Conservation (phyloP, 306 rosid genomes). For the Vicia sativa region DNA sequence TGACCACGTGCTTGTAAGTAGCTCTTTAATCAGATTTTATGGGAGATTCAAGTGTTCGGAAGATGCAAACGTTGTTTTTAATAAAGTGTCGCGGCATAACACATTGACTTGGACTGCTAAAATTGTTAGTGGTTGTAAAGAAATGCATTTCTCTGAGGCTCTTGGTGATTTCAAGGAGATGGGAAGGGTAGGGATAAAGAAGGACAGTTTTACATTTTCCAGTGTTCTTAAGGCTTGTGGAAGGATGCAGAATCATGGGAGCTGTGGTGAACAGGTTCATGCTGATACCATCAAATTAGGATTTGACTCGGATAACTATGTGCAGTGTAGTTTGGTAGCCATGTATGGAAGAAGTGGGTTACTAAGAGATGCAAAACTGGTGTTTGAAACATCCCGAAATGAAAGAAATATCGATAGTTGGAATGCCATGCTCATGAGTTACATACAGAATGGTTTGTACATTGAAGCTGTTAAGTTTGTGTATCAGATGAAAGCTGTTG, state of each 20-base stretch:
- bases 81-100: constrained; percentile 37
- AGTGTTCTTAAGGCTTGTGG: constrained; percentile 71
- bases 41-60: constrained; percentile 51
- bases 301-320: constrained; percentile 42
- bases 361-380: constrained; percentile 48
- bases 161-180: constrained; percentile 51
- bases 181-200: constrained; percentile 58
- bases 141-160: constrained; percentile 49
- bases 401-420: constrained; percentile 49
- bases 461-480: constrained; percentile 63
- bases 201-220: constrained; percentile 53
- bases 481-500: constrained; percentile 55
- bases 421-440: constrained; percentile 70
- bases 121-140: constrained; percentile 48
- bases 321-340: constrained; percentile 60
- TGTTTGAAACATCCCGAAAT: constrained; percentile 46
- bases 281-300: constrained; percentile 60
- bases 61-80: constrained; percentile 51
- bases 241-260: constrained; percentile 45
- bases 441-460: constrained; percentile 46
- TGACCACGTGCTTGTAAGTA: constrained; percentile 42
- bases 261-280: constrained; percentile 58
- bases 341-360: constrained; percentile 62
- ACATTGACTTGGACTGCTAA: constrained; percentile 59
- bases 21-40: constrained; percentile 55